Evolutionary conservation across 768 basidiomycete species (phyloP).

Genomic region (Cystobasidium ongulense): DNA sequence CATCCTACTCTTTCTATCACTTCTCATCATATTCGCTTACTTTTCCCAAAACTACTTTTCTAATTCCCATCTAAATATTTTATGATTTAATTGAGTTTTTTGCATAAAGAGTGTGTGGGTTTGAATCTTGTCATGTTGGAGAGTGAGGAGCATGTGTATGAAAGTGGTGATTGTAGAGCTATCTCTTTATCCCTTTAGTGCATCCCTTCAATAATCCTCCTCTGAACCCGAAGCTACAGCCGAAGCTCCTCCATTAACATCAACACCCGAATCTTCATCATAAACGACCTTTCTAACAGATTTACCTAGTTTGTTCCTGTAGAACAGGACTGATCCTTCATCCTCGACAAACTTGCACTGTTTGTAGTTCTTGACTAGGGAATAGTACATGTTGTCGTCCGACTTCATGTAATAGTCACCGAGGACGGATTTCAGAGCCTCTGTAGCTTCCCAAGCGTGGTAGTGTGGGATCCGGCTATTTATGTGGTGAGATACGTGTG

Average conservation of each 20-base stretch:
- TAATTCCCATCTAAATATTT: too few relatives aligned
- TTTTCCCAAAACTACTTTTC: too few relatives aligned
- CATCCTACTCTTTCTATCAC: too few relatives aligned
- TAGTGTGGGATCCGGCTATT: slow-evolving; percentile 92
- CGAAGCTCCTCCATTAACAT: slow-evolving; percentile 18
- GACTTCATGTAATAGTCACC: slow-evolving; percentile 50
- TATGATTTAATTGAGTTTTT: too few relatives aligned
- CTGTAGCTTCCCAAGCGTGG: slow-evolving; percentile 73
- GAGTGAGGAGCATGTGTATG: too few relatives aligned
- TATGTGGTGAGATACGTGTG: slow-evolving; percentile 70
- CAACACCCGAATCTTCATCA: slow-evolving; percentile 61
- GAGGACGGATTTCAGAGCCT: slow-evolving; percentile 69
- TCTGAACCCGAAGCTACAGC: slow-evolving; percentile 4
- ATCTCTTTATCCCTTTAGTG: too few relatives aligned
- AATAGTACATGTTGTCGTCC: slow-evolving; percentile 52
- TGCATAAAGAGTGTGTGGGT: too few relatives aligned
- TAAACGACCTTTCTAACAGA: slow-evolving; percentile 65
- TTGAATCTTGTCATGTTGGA: too few relatives aligned
- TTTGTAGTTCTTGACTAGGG: slow-evolving; percentile 55
- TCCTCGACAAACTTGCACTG: slow-evolving; percentile 77
- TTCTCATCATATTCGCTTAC: too few relatives aligned
- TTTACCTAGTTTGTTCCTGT: slow-evolving; percentile 74
- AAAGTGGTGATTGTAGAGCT: too few relatives aligned
- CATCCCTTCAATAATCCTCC: background rate
- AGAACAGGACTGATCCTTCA: slow-evolving; percentile 80